Base-by-base conservation (phyloP, 2,329 filamentous ascomycete species). In the Pyrenophora seminiperda region DNA sequence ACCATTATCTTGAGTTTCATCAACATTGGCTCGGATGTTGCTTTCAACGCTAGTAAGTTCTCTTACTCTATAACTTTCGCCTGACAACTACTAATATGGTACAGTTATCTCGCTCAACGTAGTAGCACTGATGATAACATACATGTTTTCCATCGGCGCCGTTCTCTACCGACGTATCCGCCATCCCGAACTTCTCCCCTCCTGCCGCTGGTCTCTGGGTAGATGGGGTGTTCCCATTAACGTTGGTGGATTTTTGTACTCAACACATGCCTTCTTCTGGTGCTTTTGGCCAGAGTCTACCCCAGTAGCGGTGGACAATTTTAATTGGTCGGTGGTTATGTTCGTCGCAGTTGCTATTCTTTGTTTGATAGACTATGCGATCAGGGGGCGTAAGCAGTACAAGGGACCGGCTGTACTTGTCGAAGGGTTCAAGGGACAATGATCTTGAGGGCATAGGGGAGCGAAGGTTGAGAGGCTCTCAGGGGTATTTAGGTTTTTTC, bases 61-160 rank as follows among this genome's bases (percentile, higher is more conserved):
- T 11, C 3, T 3, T 11, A 7, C 7, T 2, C 6, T 27, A 2
- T 15, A 7, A 4, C 13, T 15, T 14, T 18, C 6, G 3, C 32
- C 7, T 3, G 2, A 32, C n/a, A 3, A 30, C 9, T 24, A 11
- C 37, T 47, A 36, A 51, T 27, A 13, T 10, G 4, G 9, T 30
- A 1, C 33, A 70, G 66, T 76, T 49, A 70, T 75, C 29, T 75
- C 72, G 1, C 66, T 77, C n/a, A 68, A 68, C 41, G 59, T 72
- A 13, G 69, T 72, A 4, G 68, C 69, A 5, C 58, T 74, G 5
- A 70, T 77, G 66, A 71, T 69, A 7, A 74, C 73, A 10, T 78
- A 77, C 63, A 63, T 72, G 36, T 63, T 77, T 46, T 68, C 63
- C 15, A 76, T 77, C 47, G 70, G 70, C 45, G 72, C 70, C 47